Base-by-base conservation (phyloP, 371 early-diverging fungal species). In the Apophysomyces ossiformis region DNA sequence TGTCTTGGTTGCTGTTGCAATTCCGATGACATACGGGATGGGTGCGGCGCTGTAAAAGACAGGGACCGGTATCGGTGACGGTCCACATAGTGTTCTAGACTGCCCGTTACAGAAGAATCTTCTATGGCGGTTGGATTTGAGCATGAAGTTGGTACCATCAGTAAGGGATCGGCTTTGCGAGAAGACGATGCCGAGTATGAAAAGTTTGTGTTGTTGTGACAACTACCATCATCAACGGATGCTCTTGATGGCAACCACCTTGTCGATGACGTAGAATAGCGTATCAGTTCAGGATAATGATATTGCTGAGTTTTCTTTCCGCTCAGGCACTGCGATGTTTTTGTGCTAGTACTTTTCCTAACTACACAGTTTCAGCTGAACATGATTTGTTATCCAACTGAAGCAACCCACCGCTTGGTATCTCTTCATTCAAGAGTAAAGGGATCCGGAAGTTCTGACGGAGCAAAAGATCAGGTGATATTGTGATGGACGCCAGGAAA, bases 391-490 rank as follows among this genome's bases (percentile, higher is more conserved):
- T 63, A 32, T 45, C 57, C 13, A 50, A n/a, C 21, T 9, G 21
- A 50, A 18, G 45, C 37, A 62, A 39, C 63, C 56, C 67, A 35
- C 61, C 67, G 63, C 44, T 63, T 35, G 67, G 61, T 16, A 21
- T 18, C 13, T 59, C 56, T 37, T 65, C 59, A 36, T 74, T 69
- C 15, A 72, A 58, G 21, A 63, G 56, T 45, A 69, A 69, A 41
- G 82, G 79, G 61, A 74, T 74, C 18, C 80, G 63, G 65, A 79
- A 82, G 68, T 82, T 82, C 37, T 82, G 78, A 58, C 77, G 69
- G 60, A 76, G 69, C 46, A 74, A 37, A 50, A 82, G 71, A 37
- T 80, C 83, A 37, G 83, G 71, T 58, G 77, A 80, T 54, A 82
- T 78, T 59, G 76, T 75, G 9, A 82, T 70, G 41, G 72, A 59